Evolutionary conservation across 768 basidiomycete species (phyloP), one percentile per base, ranked within the genome.

Genomic region (Boletus insuetus): DNA sequence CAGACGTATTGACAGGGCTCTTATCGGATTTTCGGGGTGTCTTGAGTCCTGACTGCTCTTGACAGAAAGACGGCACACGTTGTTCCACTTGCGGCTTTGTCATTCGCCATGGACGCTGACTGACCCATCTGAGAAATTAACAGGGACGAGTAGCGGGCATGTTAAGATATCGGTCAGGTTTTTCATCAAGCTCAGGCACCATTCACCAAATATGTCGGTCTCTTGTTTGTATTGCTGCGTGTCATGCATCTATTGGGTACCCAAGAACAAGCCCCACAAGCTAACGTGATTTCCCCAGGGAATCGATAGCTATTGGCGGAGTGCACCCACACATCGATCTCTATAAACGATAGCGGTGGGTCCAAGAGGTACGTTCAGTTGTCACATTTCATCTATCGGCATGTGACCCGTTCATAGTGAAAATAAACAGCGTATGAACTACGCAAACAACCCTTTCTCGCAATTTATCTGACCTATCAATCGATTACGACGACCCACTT

Each of bases 71-170:
- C 24, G 31, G 19, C 31, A 29, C 24, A 31, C 11, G 11, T 35
- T 41, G 48, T 11, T 24, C 24, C 20, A 19, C 22, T 16, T 22
- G 44, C 31, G 29, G 45, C 31, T n/a, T 35, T 48, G 34, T 14
- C 38, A 9, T 41, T 13, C 4, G 20, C 20, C 19, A 13, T 22
- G 20, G 11, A 35, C 34, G 14, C 1, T 35, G 34, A 35, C 38
- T 14, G 38, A 19, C 20, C 46, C 37, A 12, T 9, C 52, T 49
- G 32, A 42, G 40, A 46, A 47, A 38, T 43, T 6, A 2, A 37
- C 38, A 29, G 58, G 54, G 13, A 37, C 51, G 11, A 51, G 32
- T 6, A 39, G 51, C 53, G 64, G 56, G 64, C 44, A 68, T 55
- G 20, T 55, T 54, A 46, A 34, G 46, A 26, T 26, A 51, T 47